A percentile compares a stretch with the other conserved stretches of the same genome.
These are phyloP conservation scores for Pleoardoris graminearum DNA, from an alignment of 2,329 filamentous ascomycete species.

Conservation along the genomic window DNA sequence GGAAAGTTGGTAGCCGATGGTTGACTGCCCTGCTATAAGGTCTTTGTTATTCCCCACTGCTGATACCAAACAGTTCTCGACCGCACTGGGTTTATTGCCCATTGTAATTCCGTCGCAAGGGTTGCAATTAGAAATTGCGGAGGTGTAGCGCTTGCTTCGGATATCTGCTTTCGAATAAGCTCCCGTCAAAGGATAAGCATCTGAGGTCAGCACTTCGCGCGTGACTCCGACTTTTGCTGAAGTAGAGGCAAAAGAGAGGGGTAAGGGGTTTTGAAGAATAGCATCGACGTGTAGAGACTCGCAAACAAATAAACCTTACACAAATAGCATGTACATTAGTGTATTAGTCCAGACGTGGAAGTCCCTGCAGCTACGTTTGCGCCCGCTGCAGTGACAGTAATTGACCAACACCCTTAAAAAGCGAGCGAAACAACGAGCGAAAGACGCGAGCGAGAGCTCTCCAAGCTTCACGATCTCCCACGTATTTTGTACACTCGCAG, in stretches of 20 bases:
- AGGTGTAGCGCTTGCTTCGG: not conserved
- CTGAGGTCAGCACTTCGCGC: not conserved
- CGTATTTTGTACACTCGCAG: not conserved
- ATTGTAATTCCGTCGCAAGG: conserved; percentile 15
- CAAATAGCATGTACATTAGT: no score
- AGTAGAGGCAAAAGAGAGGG: no score
- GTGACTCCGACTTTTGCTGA: not conserved
- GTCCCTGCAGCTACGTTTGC: no score
- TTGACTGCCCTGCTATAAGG: conserved; percentile 27
- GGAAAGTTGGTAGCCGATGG: conserved; percentile 32
- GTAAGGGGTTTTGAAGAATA: no score
- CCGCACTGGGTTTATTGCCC: conserved; percentile 35
- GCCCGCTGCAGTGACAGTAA: not conserved
- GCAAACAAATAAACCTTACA: no score
- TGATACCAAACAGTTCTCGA: conserved; percentile 34
- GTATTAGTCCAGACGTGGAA: no score
- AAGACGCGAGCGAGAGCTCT: not conserved
- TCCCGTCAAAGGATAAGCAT: not conserved
- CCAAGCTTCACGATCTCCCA: not conserved
- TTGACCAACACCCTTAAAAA: no score
- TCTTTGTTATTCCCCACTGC: conserved; percentile 31
- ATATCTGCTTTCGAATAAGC: not conserved
- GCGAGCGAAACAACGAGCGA: not conserved
- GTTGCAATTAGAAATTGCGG: not conserved
- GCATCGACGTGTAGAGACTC: no score